Percentiles rank a stretch among this genome's conserved stretches.
Evolutionary conservation across 225 moss, liverwort and hornwort genomes (phyloP).

Genomic region (Neckera pumila): DNA sequence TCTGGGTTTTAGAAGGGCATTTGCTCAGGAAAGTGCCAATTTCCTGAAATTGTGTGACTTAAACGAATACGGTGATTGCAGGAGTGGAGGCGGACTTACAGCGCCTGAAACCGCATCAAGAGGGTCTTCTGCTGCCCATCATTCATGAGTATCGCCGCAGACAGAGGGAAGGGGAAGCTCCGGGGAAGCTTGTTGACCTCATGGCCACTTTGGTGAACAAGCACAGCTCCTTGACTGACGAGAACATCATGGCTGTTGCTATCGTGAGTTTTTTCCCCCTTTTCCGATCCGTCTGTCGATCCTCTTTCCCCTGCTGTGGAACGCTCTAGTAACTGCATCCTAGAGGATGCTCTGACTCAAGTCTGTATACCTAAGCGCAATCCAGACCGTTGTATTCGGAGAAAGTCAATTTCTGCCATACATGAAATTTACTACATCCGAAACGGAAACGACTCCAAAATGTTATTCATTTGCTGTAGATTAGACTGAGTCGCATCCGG

Average conservation of each 20-base stretch:
- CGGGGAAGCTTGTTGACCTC: conserved; percentile 3
- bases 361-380: neutral
- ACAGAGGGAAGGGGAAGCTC: neutral
- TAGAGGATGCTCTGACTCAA: neutral
- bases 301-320: neutral
- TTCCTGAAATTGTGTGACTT: neutral
- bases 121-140: conserved; percentile 39
- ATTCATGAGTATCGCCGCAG: conserved; percentile 26
- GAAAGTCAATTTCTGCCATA: neutral
- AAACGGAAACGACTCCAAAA: neutral
- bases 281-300: neutral
- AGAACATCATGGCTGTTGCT: conserved; percentile 41
- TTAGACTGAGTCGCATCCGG: neutral
- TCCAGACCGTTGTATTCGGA: neutral
- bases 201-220: conserved; percentile 26
- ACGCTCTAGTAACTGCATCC: neutral
- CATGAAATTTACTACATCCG: neutral
- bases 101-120: conserved; percentile 26
- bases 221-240: conserved; percentile 20
- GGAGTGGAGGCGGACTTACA: conserved; percentile 29
- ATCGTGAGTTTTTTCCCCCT: conserved; percentile 6
- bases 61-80: neutral
- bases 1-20: neutral
- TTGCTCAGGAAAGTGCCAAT: neutral
- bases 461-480: neutral